These are phyloP conservation scores for Cymbidium sinense DNA, from an alignment of 106 monocot genomes.

Conservation along the genomic window DNA sequence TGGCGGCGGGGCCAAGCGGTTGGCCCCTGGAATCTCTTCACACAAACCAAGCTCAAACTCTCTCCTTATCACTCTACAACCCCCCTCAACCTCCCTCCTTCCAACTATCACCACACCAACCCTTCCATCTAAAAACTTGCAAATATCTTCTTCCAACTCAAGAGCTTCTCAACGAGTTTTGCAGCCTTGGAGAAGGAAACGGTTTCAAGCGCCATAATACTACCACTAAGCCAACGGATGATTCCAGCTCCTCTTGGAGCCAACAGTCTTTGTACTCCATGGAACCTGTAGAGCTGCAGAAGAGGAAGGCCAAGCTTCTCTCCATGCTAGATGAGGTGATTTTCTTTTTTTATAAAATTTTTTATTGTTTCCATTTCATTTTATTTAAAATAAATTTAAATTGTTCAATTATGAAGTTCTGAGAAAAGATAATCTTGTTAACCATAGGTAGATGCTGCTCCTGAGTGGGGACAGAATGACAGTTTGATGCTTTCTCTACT, in stretches of 20 bases:
- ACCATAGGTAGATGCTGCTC: slow-evolving; percentile 7
- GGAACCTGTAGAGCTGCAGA: slow-evolving; percentile 51
- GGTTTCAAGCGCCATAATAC: not conserved
- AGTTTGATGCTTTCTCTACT: slow-evolving; percentile 25
- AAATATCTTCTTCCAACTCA: slow-evolving; percentile 43
- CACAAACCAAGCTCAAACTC: not conserved
- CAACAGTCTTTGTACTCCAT: slow-evolving; percentile 31
- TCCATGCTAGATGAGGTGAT: slow-evolving; percentile 68
- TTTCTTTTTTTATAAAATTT: not conserved
- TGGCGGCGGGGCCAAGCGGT: not conserved
- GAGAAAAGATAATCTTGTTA: slow-evolving; percentile 1
- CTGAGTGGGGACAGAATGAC: slow-evolving; percentile 34
- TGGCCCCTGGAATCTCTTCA: slow-evolving; percentile 2
- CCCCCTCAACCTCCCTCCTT: slow-evolving; percentile 3
- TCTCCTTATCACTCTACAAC: slow-evolving; percentile 24
- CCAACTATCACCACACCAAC: not conserved
- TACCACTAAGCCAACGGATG: not conserved
- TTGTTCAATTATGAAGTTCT: not conserved
- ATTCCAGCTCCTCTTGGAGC: not conserved
- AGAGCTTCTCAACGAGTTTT: slow-evolving; percentile 57
- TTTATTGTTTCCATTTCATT: not conserved
- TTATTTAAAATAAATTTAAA: not conserved
- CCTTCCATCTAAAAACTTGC: slow-evolving; percentile 27
- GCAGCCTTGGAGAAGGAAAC: slow-evolving; percentile 21
- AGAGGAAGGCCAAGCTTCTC: slow-evolving; percentile 43